Evolutionary conservation across 129 eudicot species (phyloP).

Genomic region (Ambrosia trifida): DNA sequence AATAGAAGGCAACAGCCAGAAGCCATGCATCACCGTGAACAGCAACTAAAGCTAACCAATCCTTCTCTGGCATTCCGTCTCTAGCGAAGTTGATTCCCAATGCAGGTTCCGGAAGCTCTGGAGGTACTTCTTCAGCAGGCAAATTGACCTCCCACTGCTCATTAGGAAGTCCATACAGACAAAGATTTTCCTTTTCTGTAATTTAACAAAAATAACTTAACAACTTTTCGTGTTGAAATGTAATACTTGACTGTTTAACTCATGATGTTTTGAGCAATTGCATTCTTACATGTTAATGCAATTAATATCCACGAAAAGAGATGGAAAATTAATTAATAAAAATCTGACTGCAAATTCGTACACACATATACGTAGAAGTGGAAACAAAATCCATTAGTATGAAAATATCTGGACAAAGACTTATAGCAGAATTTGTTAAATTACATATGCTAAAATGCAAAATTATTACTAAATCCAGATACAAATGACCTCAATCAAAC

Average conservation of each 20-base stretch:
- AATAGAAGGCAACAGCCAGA: slow-evolving; percentile 61
- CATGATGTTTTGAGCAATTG: not conserved
- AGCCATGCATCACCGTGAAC: slow-evolving; percentile 81
- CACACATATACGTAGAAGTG: not conserved
- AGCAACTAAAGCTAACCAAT: slow-evolving; percentile 69
- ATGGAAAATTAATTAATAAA: not conserved
- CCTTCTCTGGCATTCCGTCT: slow-evolving; percentile 72
- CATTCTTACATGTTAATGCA: not conserved
- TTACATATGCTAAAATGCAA: not conserved
- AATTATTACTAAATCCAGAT: slow-evolving; percentile 9
- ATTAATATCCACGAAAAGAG: not conserved
- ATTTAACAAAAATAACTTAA: slow-evolving; percentile 17
- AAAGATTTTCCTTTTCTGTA: slow-evolving; percentile 66
- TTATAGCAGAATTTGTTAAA: too few species aligned
- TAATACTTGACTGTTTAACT: too few species aligned
- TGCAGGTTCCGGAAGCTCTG: slow-evolving; percentile 78
- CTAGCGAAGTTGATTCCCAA: slow-evolving; percentile 68
- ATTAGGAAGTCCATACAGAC: slow-evolving; percentile 63
- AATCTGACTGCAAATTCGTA: not conserved
- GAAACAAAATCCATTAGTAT: not conserved
- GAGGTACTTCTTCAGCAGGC: slow-evolving; percentile 70
- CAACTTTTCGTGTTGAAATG: not conserved
- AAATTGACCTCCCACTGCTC: slow-evolving; percentile 67
- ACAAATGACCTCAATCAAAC: not conserved
- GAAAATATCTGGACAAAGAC: not conserved